Percentiles rank a stretch among this genome's conserved stretches.
Conservation (phyloP, 257 asterid genomes). For the Ophiorrhiza pumila region DNA sequence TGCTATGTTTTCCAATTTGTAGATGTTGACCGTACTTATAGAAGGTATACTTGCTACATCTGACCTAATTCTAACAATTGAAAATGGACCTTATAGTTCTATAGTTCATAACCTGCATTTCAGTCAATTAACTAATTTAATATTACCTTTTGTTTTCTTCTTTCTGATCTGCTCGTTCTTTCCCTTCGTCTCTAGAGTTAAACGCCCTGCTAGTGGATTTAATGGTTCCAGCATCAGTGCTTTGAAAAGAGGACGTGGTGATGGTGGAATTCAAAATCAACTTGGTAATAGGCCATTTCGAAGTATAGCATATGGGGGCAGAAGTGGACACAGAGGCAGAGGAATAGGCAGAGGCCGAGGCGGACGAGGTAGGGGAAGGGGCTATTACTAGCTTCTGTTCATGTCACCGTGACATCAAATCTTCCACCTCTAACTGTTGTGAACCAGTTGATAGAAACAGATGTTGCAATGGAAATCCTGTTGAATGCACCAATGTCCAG, state of each 20-base stretch:
- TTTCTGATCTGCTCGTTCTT: slow-evolving; percentile 8
- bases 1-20: not conserved
- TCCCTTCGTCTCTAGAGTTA: slow-evolving; percentile 39
- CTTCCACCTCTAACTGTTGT: not conserved
- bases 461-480: not conserved
- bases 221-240: slow-evolving; percentile 42
- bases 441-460: not conserved
- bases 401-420: not conserved
- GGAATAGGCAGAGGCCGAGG: slow-evolving; percentile 39
- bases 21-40: not conserved
- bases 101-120: not conserved
- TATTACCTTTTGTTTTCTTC: not conserved
- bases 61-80: not conserved
- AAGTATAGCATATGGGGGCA: slow-evolving; percentile 47
- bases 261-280: slow-evolving; percentile 39
- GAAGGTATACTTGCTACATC: not conserved
- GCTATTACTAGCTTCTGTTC: slow-evolving; percentile 30
- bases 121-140: not conserved
- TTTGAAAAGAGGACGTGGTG: slow-evolving; percentile 63
- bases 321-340: slow-evolving; percentile 38
- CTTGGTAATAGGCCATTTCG: slow-evolving; percentile 36
- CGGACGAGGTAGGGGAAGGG: slow-evolving; percentile 53
- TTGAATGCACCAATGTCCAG: not conserved
- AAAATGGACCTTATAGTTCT: not conserved
- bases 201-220: slow-evolving; percentile 50